phyloP scores from a whole-genome alignment of 306 rosid genomes.

The Inga oerstediana region DNA sequence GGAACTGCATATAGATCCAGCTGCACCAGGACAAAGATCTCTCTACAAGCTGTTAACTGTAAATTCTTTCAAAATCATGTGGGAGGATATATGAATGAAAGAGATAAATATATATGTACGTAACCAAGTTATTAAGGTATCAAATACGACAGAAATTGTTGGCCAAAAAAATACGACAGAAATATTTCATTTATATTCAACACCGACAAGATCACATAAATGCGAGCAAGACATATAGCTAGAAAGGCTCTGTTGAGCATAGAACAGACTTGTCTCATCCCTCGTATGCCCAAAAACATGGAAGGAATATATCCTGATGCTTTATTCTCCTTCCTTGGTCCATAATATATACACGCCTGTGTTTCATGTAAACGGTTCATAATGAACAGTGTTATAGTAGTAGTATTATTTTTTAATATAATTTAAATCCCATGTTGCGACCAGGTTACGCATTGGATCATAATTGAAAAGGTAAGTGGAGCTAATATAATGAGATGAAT shows the following conservation, averaged over 20 bases:
- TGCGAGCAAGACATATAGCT: not conserved
- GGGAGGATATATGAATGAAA: not conserved
- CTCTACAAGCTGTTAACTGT: not conserved
- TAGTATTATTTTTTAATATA: not conserved
- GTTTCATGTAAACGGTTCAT: not conserved
- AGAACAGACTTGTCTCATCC: not conserved
- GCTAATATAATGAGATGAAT: not conserved
- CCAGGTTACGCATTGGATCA: conserved; percentile 20
- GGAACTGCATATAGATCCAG: too few relatives aligned
- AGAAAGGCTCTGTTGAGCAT: not conserved
- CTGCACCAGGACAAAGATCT: too few relatives aligned
- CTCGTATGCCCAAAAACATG: not conserved
- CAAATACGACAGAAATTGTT: not conserved
- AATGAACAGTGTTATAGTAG: too few relatives aligned
- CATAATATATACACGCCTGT: too few relatives aligned
- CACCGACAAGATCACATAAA: not conserved
- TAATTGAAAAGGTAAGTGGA: not conserved
- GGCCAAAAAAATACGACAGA: not conserved
- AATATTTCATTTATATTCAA: not conserved
- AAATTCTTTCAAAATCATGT: not conserved
- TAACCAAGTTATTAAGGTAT: too few relatives aligned
- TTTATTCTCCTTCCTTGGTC: not conserved
- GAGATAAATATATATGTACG: not conserved
- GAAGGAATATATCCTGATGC: not conserved
- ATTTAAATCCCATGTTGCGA: conserved; percentile 18